Percentiles rank a stretch among this genome's conserved stretches.
These are phyloP conservation scores for Polysphondylium violaceum DNA, from an alignment of 78 protist species.

Conservation along the genomic window DNA sequence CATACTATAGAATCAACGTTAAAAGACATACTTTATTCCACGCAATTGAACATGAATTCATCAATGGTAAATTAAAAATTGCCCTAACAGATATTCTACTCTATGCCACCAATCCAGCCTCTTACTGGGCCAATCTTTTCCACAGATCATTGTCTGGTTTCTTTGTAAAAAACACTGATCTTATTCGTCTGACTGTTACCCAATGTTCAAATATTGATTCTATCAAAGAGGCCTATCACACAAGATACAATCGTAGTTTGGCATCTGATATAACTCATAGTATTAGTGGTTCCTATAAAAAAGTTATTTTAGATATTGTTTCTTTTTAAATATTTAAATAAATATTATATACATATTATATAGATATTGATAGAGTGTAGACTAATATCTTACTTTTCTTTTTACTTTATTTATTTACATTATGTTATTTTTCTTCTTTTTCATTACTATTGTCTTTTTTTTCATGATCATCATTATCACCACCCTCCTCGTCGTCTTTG, in stretches of 20 bases:
- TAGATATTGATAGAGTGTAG: too few species aligned
- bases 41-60: conserved; percentile 32
- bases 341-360: too few species aligned
- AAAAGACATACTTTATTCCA: conserved; percentile 20
- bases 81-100: background rate
- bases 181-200: conserved; percentile 9
- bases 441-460: background rate
- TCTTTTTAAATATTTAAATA: too few species aligned
- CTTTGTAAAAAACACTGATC: background rate
- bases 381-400: background rate
- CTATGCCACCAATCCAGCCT: background rate
- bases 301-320: too few species aligned
- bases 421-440: background rate
- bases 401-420: background rate
- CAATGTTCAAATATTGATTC: conserved; percentile 1
- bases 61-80: background rate
- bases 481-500: background rate
- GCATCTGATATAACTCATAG: too few species aligned
- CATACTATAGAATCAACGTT: conserved; percentile 6
- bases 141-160: background rate
- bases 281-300: too few species aligned
- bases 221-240: conserved; percentile 5
- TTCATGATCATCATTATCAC: background rate
- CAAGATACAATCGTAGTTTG: background rate
- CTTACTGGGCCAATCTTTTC: conserved; percentile 3